Evolutionary conservation across 257 asterid genomes (phyloP).

Genomic region (Solanum dulcamara): DNA sequence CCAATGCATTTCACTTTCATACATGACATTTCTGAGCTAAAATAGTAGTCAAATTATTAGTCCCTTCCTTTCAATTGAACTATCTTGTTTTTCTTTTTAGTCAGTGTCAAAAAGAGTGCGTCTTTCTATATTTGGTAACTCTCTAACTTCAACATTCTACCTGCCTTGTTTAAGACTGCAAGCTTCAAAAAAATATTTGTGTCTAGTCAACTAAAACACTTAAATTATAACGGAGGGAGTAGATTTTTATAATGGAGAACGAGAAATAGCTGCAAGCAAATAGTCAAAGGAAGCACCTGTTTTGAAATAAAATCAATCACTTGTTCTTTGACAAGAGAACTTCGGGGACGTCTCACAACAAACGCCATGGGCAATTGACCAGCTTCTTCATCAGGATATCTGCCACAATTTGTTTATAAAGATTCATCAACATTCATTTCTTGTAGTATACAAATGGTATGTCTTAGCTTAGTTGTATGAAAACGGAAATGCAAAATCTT

Average conservation of each 20-base stretch:
- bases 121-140: no score
- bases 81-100: not conserved
- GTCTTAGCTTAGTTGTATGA: not conserved
- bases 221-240: not conserved
- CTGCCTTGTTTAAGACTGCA: no score
- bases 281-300: constrained; percentile 16
- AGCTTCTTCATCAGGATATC: constrained; percentile 44
- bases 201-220: not conserved
- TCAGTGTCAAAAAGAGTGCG: not conserved
- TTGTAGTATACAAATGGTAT: not conserved
- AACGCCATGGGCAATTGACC: constrained; percentile 50
- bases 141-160: not conserved
- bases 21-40: not conserved
- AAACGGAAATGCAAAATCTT: not conserved
- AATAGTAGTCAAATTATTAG: not conserved
- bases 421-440: not conserved
- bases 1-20: not conserved
- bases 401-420: not conserved
- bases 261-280: not conserved
- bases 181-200: not conserved
- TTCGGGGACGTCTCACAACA: constrained; percentile 24
- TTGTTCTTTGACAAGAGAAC: constrained; percentile 21
- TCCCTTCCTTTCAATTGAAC: not conserved
- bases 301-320: constrained; percentile 27
- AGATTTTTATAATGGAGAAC: not conserved